Percentiles rank a stretch among this genome's conserved stretches.
Evolutionary conservation across 2,329 filamentous ascomycete species (phyloP).

Genomic region (Alternaria sp.): DNA sequence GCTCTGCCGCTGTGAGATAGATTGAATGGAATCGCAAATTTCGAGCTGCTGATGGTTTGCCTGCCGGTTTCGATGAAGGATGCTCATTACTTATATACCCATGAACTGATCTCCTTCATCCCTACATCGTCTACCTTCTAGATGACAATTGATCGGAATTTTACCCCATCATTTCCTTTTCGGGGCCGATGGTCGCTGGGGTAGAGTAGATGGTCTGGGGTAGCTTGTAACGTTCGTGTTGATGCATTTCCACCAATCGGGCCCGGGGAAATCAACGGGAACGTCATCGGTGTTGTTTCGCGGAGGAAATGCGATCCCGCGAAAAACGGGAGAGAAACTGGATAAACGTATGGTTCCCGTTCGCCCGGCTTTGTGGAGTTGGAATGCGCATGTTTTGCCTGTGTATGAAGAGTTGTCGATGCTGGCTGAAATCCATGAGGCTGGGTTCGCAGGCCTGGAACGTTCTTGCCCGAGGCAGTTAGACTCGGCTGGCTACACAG

Average conservation of each 20-base stretch:
- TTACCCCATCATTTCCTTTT: background rate
- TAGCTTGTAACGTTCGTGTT: background rate
- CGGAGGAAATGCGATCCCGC: background rate
- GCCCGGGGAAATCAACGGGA: background rate
- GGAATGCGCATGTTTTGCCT: background rate
- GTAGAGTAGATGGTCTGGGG: background rate
- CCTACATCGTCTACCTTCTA: background rate
- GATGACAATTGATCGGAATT: background rate
- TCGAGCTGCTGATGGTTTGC: background rate
- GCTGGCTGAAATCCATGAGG: background rate
- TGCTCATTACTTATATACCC: background rate
- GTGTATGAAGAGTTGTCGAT: background rate
- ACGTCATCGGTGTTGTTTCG: background rate
- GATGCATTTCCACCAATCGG: constrained; percentile 17
- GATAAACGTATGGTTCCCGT: background rate
- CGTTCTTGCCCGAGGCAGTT: background rate
- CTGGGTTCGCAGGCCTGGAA: background rate
- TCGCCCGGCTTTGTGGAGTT: background rate
- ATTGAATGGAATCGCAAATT: background rate
- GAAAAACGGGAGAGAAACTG: background rate
- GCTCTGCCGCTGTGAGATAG: background rate
- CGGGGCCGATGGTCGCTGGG: background rate
- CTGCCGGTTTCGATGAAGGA: background rate
- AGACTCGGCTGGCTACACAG: background rate
- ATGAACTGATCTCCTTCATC: background rate